Conservation (phyloP, 2,329 filamentous ascomycete species). For the Onygenales sp. region DNA sequence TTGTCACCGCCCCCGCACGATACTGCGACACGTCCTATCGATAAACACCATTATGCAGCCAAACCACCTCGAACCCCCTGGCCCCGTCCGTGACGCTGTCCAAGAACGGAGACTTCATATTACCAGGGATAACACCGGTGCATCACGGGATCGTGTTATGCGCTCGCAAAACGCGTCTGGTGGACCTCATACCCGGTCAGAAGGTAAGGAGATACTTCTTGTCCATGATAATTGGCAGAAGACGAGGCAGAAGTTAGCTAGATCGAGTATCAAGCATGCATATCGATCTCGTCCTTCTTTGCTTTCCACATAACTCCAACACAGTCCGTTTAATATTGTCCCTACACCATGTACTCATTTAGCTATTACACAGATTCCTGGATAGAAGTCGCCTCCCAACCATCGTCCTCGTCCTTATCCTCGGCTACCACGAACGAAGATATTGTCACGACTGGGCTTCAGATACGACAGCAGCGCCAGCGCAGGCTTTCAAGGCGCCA, state of each 20-base stretch:
- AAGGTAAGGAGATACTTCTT: slow-evolving; percentile 25
- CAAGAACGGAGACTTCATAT: slow-evolving; percentile 22
- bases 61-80: slow-evolving; percentile 28
- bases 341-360: slow-evolving; percentile 33
- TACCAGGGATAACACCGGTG: slow-evolving; percentile 25
- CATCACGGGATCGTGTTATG: slow-evolving; percentile 20
- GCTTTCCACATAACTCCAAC: background rate
- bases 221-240: background rate
- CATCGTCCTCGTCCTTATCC: slow-evolving; percentile 86
- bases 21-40: background rate
- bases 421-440: slow-evolving; percentile 65
- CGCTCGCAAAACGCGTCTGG: slow-evolving; percentile 26
- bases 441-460: slow-evolving; percentile 80
- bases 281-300: background rate
- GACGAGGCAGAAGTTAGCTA: background rate
- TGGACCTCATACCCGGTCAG: slow-evolving; percentile 30
- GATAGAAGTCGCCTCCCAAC: slow-evolving; percentile 88
- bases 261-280: slow-evolving; percentile 3
- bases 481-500: slow-evolving; percentile 45
- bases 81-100: slow-evolving; percentile 22
- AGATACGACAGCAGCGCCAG: slow-evolving; percentile 57
- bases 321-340: background rate
- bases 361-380: slow-evolving; percentile 67
- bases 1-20: no score
- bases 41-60: slow-evolving; percentile 25